phyloP scores from a whole-genome alignment of 2,329 filamentous ascomycete species.

The Penicillium sp. region DNA sequence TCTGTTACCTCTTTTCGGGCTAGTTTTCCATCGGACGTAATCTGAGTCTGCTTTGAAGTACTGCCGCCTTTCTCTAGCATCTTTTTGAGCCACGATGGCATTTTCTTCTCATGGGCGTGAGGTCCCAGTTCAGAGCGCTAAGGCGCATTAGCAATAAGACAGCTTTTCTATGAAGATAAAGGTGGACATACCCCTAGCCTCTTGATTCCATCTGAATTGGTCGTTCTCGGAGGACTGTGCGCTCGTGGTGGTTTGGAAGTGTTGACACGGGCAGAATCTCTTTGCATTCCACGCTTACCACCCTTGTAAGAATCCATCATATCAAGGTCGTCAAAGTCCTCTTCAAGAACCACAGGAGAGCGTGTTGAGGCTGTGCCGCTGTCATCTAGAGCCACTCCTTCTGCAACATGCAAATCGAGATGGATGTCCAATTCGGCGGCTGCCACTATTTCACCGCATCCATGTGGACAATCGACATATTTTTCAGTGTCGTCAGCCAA shows the following conservation, averaged over 20 bases:
- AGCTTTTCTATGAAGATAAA: neutral
- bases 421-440: constrained; percentile 58
- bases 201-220: constrained; percentile 24
- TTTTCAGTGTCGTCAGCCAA: constrained; percentile 18
- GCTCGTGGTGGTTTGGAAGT: constrained; percentile 14
- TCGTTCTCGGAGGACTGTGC: constrained; percentile 14
- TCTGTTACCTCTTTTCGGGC: constrained; percentile 45
- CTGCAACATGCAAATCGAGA: constrained; percentile 59
- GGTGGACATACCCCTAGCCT: constrained; percentile 31
- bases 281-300: constrained; percentile 15
- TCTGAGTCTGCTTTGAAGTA: constrained; percentile 55
- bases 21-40: constrained; percentile 47
- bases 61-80: constrained; percentile 63
- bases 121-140: constrained; percentile 67
- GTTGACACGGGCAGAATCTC: constrained; percentile 15
- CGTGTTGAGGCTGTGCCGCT: constrained; percentile 12
- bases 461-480: constrained; percentile 58
- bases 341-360: constrained; percentile 1
- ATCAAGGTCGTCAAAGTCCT: constrained; percentile 16
- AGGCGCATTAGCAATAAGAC: constrained; percentile 16
- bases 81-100: constrained; percentile 69
- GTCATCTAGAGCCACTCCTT: constrained; percentile 48
- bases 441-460: constrained; percentile 61
- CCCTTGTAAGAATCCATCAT: constrained; percentile 4
- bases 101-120: constrained; percentile 70